Evolutionary conservation across 164 flowering plant genomes (phyloP), one percentile per base, ranked within the genome.

Genomic region (Vitis riparia): DNA sequence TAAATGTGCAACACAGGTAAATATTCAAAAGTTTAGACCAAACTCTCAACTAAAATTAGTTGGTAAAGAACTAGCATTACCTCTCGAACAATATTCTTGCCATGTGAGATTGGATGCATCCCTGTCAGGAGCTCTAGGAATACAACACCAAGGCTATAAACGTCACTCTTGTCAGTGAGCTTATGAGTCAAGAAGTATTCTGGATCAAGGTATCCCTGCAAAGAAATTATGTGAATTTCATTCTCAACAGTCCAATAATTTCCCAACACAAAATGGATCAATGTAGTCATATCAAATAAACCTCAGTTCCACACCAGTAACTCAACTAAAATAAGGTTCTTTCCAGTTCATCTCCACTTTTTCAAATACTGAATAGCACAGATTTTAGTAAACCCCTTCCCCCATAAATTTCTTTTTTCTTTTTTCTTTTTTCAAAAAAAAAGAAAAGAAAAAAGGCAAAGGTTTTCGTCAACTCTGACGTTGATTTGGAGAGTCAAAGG

Each of bases 161-260:
- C 94, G 70, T 89, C 94, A 73, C 94, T 89, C 72, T 89, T 89
- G 78, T 89, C 90, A 1, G 94, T 89, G 72, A 89, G 73, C 76
- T 89, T 82, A 67, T 85, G 88, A 63, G 94, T 89, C 17, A 87
- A 70, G 69, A 89, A 89, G 72, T 89, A 89, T 67, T 89, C 94
- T 9, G 94, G 94, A 74, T 89, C 94, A 71, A 89, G 88, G 75
- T 89, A 89, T 56, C 94, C 94, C 94, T 89, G 82, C 83, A 81
- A 58, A 27, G 12, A 65, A 9, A 73, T 3, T 13, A 23, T 9
- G 5, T 9, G 11, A 61, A 23, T 59, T 59, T 68, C 27, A 14
- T 66, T 30, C 32, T 16, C 13, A 12, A 63, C 23, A 9, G 48
- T 59, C 13, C 6, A 49, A 11, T 27, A 66, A 52, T 27, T 37